Conservation (phyloP, 768 basidiomycete species). For the Hypholoma sublateritium region DNA sequence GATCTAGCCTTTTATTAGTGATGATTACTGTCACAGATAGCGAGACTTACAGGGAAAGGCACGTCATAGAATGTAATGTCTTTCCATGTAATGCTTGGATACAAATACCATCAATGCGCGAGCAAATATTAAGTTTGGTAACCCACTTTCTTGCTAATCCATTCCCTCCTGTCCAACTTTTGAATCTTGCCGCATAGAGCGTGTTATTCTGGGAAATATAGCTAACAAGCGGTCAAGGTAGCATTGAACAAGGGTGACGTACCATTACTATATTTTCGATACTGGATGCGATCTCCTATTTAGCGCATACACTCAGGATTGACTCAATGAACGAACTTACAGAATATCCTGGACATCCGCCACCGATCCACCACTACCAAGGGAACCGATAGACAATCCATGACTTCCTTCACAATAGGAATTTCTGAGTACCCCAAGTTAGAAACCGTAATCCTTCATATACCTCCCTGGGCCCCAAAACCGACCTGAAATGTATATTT, state of each 20-base stretch:
- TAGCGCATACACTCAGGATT: not conserved
- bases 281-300: conserved; percentile 19
- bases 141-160: conserved; percentile 55
- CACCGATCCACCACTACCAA: conserved; percentile 43
- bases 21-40: not conserved
- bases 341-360: conserved; percentile 58
- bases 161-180: conserved; percentile 66
- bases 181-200: conserved; percentile 63
- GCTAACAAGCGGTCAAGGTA: not conserved
- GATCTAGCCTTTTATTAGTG: conserved; percentile 36
- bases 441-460: not conserved
- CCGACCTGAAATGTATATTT: conserved; percentile 49
- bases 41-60: conserved; percentile 47
- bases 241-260: not conserved
- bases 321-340: conserved; percentile 30
- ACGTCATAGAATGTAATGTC: conserved; percentile 54
- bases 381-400: conserved; percentile 58
- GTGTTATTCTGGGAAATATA: conserved; percentile 38
- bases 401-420: conserved; percentile 58
- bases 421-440: conserved; percentile 30
- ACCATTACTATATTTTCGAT: conserved; percentile 49
- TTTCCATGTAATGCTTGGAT: conserved; percentile 53
- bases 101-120: not conserved
- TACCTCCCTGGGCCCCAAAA: not conserved
- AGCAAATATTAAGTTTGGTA: not conserved